Evolutionary conservation across 148 eudicot species (phyloP).

Genomic region (Gaultheria prostrata): DNA sequence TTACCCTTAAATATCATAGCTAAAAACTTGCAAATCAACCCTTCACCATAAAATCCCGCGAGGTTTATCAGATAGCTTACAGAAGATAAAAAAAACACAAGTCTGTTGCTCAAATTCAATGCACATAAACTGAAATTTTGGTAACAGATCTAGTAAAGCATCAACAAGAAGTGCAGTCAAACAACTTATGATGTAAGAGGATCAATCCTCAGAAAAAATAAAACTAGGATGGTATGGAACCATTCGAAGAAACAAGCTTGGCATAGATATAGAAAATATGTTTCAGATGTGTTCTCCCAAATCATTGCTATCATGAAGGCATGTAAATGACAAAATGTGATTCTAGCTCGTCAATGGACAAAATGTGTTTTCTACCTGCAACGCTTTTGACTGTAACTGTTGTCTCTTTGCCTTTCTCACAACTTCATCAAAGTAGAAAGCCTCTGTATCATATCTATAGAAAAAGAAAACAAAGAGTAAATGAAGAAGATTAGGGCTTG

Average conservation of each 20-base stretch:
- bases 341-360: not conserved
- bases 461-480: not conserved
- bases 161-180: not conserved
- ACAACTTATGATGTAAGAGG: not conserved
- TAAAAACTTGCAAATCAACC: not conserved
- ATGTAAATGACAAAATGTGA: not conserved
- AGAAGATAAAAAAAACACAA: not conserved
- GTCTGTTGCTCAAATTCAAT: not conserved
- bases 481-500: not conserved
- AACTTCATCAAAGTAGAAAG: slow-evolving; percentile 36
- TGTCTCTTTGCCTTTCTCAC: slow-evolving; percentile 39
- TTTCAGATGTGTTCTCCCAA: not conserved
- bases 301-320: not conserved
- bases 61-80: not conserved
- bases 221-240: not conserved
- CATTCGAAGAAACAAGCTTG: not conserved
- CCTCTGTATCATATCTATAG: slow-evolving; percentile 36
- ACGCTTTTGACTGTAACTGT: slow-evolving; percentile 27
- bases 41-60: not conserved
- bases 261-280: not conserved
- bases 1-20: not conserved
- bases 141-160: not conserved
- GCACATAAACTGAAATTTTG: not conserved
- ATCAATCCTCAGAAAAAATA: not conserved
- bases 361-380: slow-evolving; percentile 26